Evolutionary conservation across 2,329 filamentous ascomycete species (phyloP).

Genomic region (Trichoderma sp.): DNA sequence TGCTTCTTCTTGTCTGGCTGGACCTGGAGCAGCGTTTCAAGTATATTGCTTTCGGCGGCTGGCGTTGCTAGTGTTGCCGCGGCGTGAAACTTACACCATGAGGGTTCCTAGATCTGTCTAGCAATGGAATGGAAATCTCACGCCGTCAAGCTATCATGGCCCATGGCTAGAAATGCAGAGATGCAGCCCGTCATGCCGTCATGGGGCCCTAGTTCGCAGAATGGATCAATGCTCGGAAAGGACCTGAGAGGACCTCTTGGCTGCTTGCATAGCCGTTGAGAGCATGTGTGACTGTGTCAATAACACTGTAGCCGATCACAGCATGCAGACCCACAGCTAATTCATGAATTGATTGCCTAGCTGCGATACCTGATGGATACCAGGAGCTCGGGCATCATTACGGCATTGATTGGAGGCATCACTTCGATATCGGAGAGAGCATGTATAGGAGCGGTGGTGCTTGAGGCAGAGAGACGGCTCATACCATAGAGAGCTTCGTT

Average conservation of each 20-base stretch:
- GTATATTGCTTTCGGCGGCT: background rate
- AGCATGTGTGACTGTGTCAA: slow-evolving; percentile 4
- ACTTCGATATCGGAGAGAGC: background rate
- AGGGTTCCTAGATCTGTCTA: background rate
- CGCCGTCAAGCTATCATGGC: background rate
- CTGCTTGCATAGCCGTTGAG: slow-evolving; percentile 3
- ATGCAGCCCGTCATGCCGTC: background rate
- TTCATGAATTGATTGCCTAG: background rate
- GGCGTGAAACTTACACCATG: slow-evolving; percentile 1
- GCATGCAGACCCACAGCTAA: slow-evolving; percentile 4
- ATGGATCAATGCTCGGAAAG: background rate
- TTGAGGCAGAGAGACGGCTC: background rate
- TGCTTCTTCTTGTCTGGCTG: background rate
- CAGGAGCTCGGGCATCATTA: background rate
- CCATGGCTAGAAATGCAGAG: background rate
- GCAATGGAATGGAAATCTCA: background rate
- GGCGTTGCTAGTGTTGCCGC: background rate
- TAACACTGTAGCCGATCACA: slow-evolving; percentile 16
- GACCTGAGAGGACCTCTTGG: background rate
- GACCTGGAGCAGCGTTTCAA: background rate
- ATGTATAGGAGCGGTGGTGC: background rate
- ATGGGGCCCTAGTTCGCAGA: background rate
- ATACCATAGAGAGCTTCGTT: background rate
- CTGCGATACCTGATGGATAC: background rate
- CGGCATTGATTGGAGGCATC: background rate